Conservation (phyloP, 2,329 filamentous ascomycete genomes). For the Lachnellula willkommii region DNA sequence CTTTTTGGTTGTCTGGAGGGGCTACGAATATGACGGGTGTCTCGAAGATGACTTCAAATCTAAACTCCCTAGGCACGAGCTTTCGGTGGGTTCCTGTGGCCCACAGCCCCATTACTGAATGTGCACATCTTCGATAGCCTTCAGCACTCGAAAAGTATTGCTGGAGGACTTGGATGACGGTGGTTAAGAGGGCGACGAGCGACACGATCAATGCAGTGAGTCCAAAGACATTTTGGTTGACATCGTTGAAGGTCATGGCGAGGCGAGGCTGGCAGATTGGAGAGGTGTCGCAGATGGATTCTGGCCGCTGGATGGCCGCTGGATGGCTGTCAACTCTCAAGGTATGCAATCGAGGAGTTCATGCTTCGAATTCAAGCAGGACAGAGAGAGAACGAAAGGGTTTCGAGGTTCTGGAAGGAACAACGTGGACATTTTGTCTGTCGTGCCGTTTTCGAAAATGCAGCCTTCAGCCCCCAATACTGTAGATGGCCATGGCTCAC, state of each 20-base stretch:
- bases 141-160: constrained; percentile 37
- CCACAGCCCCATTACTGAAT: constrained; percentile 34
- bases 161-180: constrained; percentile 31
- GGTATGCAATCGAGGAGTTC: background rate
- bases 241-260: constrained; percentile 15
- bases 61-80: constrained; percentile 31
- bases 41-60: constrained; percentile 35
- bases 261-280: background rate
- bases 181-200: constrained; percentile 32
- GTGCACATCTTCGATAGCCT: constrained; percentile 34
- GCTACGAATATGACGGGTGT: constrained; percentile 33
- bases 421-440: background rate
- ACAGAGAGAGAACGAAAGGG: background rate
- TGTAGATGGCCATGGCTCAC: background rate
- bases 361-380: background rate
- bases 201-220: constrained; percentile 33
- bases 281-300: background rate
- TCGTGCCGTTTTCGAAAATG: background rate
- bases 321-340: background rate
- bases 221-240: constrained; percentile 28
- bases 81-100: constrained; percentile 27
- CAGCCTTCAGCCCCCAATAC: constrained; percentile 1
- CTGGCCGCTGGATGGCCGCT: background rate
- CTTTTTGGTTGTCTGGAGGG: constrained; percentile 23
- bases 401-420: background rate